These are phyloP conservation scores for Puya raimondii DNA, from an alignment of 176 grass and related monocot species.

Conservation along the genomic window DNA sequence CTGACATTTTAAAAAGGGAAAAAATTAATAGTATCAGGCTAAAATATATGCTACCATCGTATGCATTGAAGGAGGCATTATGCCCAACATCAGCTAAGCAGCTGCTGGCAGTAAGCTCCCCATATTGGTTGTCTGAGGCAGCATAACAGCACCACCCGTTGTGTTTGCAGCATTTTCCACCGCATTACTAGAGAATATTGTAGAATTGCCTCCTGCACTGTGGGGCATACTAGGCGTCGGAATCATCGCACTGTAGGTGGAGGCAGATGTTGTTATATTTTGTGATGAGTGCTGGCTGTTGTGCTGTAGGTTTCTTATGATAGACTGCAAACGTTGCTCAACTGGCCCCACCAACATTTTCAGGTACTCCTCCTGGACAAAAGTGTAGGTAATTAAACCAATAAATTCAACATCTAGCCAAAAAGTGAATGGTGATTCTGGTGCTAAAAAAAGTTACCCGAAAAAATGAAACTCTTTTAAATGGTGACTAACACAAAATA, in stretches of 20 bases:
- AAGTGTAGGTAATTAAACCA: conserved; percentile 14
- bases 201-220: conserved; percentile 40
- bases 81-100: conserved; percentile 19
- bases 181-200: conserved; percentile 29
- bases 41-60: conserved; percentile 11
- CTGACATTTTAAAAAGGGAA: conserved; percentile 10
- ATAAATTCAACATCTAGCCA: conserved; percentile 10
- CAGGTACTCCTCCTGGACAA: conserved; percentile 55
- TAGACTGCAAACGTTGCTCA: conserved; percentile 44
- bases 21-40: background rate
- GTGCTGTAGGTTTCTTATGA: conserved; percentile 40
- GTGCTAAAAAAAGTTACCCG: conserved; percentile 2
- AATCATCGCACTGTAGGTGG: conserved; percentile 71
- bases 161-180: conserved; percentile 48
- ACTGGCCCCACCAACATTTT: conserved; percentile 49
- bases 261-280: conserved; percentile 54
- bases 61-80: conserved; percentile 13
- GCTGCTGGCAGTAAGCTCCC: conserved; percentile 39
- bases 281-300: conserved; percentile 17
- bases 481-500: background rate
- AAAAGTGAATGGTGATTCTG: conserved; percentile 20
- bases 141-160: conserved; percentile 36
- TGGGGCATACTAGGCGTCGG: conserved; percentile 83
- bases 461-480: background rate
- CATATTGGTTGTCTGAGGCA: conserved; percentile 50